Percentiles rank a stretch among this genome's conserved stretches.
These are phyloP conservation scores for Peronospora farinosa DNA, from an alignment of 352 stramenopile genomes.

Conservation along the genomic window DNA sequence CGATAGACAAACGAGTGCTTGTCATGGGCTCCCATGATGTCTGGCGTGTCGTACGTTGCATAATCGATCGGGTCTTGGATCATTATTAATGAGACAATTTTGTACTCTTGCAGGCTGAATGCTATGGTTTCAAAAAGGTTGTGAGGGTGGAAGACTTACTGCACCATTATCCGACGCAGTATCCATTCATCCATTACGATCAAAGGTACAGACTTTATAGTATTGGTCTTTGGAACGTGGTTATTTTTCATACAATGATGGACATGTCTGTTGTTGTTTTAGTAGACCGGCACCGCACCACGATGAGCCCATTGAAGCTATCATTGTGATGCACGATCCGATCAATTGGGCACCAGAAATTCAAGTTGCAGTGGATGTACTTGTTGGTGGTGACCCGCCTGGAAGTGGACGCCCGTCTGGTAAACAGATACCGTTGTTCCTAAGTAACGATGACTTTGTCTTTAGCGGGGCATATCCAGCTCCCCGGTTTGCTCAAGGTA, in stretches of 20 bases:
- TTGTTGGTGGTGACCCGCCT: constrained; percentile 75
- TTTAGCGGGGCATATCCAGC: constrained; percentile 80
- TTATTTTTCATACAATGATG: not conserved
- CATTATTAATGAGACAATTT: not conserved
- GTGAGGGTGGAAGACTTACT: constrained; percentile 66
- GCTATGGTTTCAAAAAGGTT: constrained; percentile 84
- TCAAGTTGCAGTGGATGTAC: constrained; percentile 85
- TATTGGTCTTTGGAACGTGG: not conserved
- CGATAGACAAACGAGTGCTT: constrained; percentile 69
- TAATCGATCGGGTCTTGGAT: not conserved
- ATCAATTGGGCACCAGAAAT: constrained; percentile 85
- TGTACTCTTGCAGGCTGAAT: constrained; percentile 23
- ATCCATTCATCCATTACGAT: constrained; percentile 72
- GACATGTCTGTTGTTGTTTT: not conserved
- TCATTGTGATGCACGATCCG: constrained; percentile 89
- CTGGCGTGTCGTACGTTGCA: constrained; percentile 53
- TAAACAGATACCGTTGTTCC: constrained; percentile 71
- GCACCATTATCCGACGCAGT: constrained; percentile 66
- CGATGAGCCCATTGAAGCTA: constrained; percentile 70
- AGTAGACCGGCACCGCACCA: constrained; percentile 44
- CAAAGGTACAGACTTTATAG: constrained; percentile 34
- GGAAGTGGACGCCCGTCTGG: constrained; percentile 41
- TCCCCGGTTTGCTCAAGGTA: constrained; percentile 79
- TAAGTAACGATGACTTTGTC: constrained; percentile 86
- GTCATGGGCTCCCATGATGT: constrained; percentile 84